These are phyloP conservation scores for Ascochyta fabae DNA, from an alignment of 2,329 filamentous ascomycete genomes.

Conservation along the genomic window DNA sequence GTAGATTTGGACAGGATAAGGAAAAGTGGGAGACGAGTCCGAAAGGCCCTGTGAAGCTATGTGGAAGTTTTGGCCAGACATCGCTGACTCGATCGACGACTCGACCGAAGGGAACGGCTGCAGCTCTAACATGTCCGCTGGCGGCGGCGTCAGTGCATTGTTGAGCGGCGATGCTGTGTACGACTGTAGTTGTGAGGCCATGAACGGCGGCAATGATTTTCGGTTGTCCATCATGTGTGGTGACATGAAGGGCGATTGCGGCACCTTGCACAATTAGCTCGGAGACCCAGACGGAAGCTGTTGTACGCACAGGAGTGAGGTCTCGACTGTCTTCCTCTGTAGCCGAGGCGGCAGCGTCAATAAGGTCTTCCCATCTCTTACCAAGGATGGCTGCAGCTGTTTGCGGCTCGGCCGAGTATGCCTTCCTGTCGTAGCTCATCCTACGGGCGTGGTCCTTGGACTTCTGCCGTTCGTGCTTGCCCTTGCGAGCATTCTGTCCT, in stretches of 20 bases:
- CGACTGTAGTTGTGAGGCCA: constrained; percentile 62
- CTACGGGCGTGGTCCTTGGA: constrained; percentile 78
- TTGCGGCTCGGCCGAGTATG: constrained; percentile 83
- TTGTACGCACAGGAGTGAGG: constrained; percentile 76
- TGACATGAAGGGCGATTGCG: constrained; percentile 58
- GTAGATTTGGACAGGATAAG: constrained; percentile 76
- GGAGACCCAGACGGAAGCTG: background rate
- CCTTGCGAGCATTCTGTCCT: constrained; percentile 75
- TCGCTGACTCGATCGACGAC: constrained; percentile 71
- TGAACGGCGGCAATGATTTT: constrained; percentile 66
- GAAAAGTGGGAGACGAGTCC: constrained; percentile 65
- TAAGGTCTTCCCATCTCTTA: constrained; percentile 94
- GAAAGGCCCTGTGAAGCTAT: constrained; percentile 59
- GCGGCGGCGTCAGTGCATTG: constrained; percentile 84
- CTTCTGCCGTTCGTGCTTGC: constrained; percentile 80
- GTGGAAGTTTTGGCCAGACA: constrained; percentile 73
- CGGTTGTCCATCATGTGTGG: constrained; percentile 59
- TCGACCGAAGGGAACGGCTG: constrained; percentile 91
- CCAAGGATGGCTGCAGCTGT: constrained; percentile 74
- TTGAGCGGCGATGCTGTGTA: constrained; percentile 92
- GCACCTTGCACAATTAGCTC: constrained; percentile 48
- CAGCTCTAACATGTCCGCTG: constrained; percentile 53
- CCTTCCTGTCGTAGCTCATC: constrained; percentile 78
- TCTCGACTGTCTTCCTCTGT: constrained; percentile 90
- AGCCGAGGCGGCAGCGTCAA: constrained; percentile 91